Evolutionary conservation across 177 flowering plant species (phyloP), one percentile per base, ranked within the genome.

Genomic region (Vitis hybrid): DNA sequence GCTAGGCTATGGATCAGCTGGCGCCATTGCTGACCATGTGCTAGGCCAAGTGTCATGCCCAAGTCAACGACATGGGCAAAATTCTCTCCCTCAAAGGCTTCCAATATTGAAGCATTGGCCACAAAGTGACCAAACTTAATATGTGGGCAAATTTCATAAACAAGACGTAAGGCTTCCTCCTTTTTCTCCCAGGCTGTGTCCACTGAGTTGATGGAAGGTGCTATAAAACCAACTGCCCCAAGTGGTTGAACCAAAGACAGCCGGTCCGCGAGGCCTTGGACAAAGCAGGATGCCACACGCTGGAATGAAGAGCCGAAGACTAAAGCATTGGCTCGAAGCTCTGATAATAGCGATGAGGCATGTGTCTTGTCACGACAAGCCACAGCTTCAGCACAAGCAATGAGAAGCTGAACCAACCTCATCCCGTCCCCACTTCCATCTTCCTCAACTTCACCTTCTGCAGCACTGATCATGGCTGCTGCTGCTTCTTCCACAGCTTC

Each of bases 21-120:
- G 15, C 80, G 86, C 94, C 92, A 90, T 56, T 88, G 94, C 63
- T 84, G 83, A 21, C 92, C 94, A 62, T 77, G 81, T 11, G 83
- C 83, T 13, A 90, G 68, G 55, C 90, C 90, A 24, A 82, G 78
- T 68, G 85, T 74, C 92, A 90, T 90, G 3, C 95, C 95, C 74
- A 90, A 61, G 77, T 90, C 95, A 62, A 90, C 88, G 55, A 90
- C 90, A 76, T 90, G 95, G 67, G 88, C 86, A 30, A 65, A 80
- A 83, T 73, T 87, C 83, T 88, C 92, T 79, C 92, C 91, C 95
- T 88, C 95, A 84, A 90, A 84, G 88, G 88, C 91, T 86, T 90
- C 92, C 84, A 87, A 69, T 73, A 90, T 86, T 9, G 83, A 70
- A 3, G 79, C n/a, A 58, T 87, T 90, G 66, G 91, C 94, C 75